These are phyloP conservation scores for Paramecium sexaurelia DNA, from an alignment of 73 alveolate species.

Conservation along the genomic window DNA sequence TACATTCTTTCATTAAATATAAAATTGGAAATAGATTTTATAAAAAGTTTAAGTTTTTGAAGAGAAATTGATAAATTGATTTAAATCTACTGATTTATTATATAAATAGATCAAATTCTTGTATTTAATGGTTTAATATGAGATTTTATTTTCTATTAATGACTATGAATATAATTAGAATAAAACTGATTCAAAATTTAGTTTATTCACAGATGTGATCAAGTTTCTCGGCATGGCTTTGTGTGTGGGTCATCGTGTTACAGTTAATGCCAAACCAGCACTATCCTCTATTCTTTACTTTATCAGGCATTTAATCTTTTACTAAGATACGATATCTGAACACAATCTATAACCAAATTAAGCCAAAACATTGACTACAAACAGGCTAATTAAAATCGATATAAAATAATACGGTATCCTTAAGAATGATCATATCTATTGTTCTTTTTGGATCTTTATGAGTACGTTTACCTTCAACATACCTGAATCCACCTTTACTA, in stretches of 20 bases:
- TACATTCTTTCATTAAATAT: too few species aligned
- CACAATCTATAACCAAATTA: constrained; percentile 73
- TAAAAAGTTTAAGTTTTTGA: too few species aligned
- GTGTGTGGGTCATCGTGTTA: constrained; percentile 72
- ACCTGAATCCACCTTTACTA: background rate
- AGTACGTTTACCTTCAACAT: background rate
- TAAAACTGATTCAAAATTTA: constrained; percentile 56
- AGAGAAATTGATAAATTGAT: too few species aligned
- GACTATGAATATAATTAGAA: background rate
- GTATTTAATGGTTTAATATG: too few species aligned
- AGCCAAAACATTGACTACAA: constrained; percentile 62
- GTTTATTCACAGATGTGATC: constrained; percentile 77
- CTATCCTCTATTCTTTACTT: constrained; percentile 61
- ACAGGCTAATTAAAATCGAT: background rate
- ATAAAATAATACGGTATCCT: background rate
- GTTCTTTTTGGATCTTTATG: background rate
- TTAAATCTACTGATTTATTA: too few species aligned
- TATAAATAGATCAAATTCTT: constrained; percentile 29
- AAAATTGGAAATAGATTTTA: too few species aligned
- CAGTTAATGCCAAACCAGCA: constrained; percentile 84
- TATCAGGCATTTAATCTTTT: constrained; percentile 60
- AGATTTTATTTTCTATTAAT: background rate
- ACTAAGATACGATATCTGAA: constrained; percentile 71
- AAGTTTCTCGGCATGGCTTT: constrained; percentile 74
- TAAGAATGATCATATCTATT: background rate